Percentiles rank a stretch among this genome's conserved stretches.
These are phyloP conservation scores for Penicillium verhagenii DNA, from an alignment of 495 filamentous ascomycete species.

Conservation along the genomic window DNA sequence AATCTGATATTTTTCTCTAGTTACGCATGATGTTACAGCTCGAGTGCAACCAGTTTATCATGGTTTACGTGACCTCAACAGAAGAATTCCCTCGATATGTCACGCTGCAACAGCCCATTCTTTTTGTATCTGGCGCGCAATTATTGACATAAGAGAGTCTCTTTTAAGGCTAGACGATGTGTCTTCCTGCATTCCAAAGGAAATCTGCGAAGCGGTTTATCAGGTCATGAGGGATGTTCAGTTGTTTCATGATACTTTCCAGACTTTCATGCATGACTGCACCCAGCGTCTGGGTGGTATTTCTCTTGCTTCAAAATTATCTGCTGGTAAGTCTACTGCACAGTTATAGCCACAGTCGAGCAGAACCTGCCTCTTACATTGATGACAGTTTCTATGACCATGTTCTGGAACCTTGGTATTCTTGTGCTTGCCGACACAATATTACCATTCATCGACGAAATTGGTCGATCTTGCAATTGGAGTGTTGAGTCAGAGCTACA, in stretches of 20 bases:
- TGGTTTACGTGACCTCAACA: constrained; percentile 6
- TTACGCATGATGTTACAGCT: background rate
- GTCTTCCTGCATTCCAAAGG: background rate
- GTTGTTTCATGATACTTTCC: constrained; percentile 8
- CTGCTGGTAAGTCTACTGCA: constrained; percentile 16
- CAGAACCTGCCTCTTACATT: background rate
- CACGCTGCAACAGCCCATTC: constrained; percentile 14
- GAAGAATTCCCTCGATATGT: constrained; percentile 13
- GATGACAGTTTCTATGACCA: constrained; percentile 13
- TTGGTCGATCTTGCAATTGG: background rate
- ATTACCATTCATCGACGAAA: background rate
- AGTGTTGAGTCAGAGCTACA: background rate
- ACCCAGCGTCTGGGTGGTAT: constrained; percentile 7
- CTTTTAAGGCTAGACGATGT: background rate
- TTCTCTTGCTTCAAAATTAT: constrained; percentile 18
- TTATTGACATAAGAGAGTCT: constrained; percentile 12
- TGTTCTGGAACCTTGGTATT: constrained; percentile 21
- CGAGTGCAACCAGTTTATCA: background rate
- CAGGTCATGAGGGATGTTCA: background rate
- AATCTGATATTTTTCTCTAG: background rate
- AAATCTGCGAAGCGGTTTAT: constrained; percentile 1
- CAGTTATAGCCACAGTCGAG: too few species aligned
- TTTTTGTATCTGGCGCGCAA: constrained; percentile 20
- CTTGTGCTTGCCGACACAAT: constrained; percentile 16
- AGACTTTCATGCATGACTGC: constrained; percentile 18